phyloP scores from a whole-genome alignment of 441 rosid species.

The Euphorbia schlechtendalii region DNA sequence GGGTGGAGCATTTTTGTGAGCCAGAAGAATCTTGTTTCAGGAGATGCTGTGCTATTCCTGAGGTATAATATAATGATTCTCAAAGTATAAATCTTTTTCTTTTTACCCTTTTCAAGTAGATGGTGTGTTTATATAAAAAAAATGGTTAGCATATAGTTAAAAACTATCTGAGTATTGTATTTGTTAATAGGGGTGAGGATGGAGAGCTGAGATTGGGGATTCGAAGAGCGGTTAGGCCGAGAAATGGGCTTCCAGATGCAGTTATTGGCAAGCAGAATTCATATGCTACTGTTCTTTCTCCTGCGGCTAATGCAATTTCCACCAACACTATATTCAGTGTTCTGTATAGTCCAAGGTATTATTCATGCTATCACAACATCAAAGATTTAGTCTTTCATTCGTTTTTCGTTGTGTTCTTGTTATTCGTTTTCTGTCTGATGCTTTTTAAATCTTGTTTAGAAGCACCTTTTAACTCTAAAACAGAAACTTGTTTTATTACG shows the following conservation, averaged over 20 bases:
- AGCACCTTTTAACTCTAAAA: too few relatives aligned
- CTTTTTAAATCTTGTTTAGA: neutral
- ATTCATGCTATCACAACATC: neutral
- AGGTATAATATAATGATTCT: conserved; percentile 40
- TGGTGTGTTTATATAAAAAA: too few relatives aligned
- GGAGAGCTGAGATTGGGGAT: conserved; percentile 87
- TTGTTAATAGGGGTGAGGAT: conserved; percentile 53
- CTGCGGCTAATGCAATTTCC: conserved; percentile 64
- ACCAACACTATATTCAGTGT: conserved; percentile 63
- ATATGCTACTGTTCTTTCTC: conserved; percentile 43
- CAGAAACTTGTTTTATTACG: too few relatives aligned
- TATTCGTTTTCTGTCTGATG: too few relatives aligned
- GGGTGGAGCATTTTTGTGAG: conserved; percentile 95
- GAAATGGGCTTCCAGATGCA: conserved; percentile 66
- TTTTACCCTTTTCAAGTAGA: too few relatives aligned
- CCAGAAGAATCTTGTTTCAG: conserved; percentile 86
- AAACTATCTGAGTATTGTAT: neutral
- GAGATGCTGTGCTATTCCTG: conserved; percentile 86
- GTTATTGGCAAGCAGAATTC: conserved; percentile 49
- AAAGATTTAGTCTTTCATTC: neutral
- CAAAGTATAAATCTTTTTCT: neutral
- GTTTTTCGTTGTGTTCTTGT: neutral
- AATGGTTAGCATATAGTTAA: too few relatives aligned
- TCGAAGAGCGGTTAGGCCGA: conserved; percentile 67
- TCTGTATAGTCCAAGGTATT: conserved; percentile 85